Evolutionary conservation across 257 asterid species (phyloP).

Genomic region (Eustoma russellianum): DNA sequence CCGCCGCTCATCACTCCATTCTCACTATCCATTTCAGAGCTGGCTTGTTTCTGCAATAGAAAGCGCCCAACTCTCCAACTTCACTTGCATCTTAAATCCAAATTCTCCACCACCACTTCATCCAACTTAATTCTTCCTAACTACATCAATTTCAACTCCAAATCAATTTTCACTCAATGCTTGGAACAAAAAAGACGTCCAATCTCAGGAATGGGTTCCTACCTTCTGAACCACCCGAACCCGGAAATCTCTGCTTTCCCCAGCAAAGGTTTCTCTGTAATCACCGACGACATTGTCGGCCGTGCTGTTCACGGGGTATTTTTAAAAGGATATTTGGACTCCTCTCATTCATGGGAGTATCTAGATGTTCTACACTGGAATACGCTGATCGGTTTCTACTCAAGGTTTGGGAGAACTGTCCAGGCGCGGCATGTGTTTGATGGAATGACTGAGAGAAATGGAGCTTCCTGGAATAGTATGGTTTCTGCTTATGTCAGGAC

Average conservation of each 20-base stretch:
- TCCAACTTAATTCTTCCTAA: slow-evolving; percentile 17
- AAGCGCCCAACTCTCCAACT: slow-evolving; percentile 32
- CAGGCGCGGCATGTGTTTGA: slow-evolving; percentile 62
- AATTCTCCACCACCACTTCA: slow-evolving; percentile 22
- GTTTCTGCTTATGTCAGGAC: slow-evolving; percentile 60
- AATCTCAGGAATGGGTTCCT: slow-evolving; percentile 12
- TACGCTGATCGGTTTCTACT: slow-evolving; percentile 54
- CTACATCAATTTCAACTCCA: not conserved
- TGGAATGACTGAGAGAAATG: slow-evolving; percentile 55
- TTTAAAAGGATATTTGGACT: slow-evolving; percentile 23
- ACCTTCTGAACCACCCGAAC: slow-evolving; percentile 34
- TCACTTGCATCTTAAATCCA: slow-evolving; percentile 27
- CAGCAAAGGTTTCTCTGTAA: slow-evolving; percentile 60
- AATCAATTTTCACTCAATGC: slow-evolving; percentile 24
- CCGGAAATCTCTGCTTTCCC: slow-evolving; percentile 53
- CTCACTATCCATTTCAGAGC: slow-evolving; percentile 6
- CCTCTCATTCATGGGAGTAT: slow-evolving; percentile 6
- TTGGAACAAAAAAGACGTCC: slow-evolving; percentile 17
- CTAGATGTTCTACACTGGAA: slow-evolving; percentile 50
- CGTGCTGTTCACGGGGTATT: slow-evolving; percentile 48
- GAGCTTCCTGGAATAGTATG: slow-evolving; percentile 75
- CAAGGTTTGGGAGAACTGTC: slow-evolving; percentile 30
- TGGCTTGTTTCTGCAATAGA: slow-evolving; percentile 39
- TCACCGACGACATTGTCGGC: slow-evolving; percentile 41
- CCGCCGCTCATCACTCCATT: not conserved